These are phyloP conservation scores for Pseudogymnoascus sp. DNA, from an alignment of 2,329 filamentous ascomycete genomes.

Conservation along the genomic window DNA sequence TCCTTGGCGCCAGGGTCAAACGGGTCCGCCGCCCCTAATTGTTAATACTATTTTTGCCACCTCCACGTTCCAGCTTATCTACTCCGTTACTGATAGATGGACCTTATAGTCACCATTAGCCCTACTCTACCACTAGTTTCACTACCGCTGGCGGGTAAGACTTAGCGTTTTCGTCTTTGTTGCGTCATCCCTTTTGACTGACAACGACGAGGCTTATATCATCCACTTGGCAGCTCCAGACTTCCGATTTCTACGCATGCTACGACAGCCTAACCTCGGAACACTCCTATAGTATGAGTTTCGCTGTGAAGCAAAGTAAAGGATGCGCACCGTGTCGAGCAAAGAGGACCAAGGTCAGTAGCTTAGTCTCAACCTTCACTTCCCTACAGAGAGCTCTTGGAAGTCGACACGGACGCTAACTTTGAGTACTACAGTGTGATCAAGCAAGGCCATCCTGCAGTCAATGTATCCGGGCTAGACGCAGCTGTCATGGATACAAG, in stretches of 20 bases:
- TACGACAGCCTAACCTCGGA: not conserved
- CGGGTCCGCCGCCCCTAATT: not conserved
- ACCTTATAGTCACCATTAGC: not conserved
- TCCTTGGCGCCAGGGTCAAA: not conserved
- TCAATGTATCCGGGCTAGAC: not conserved
- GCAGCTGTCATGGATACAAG: slow-evolving; percentile 13
- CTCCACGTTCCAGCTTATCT: not conserved
- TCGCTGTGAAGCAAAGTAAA: slow-evolving; percentile 40
- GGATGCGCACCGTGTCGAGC: slow-evolving; percentile 38
- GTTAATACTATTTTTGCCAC: not conserved
- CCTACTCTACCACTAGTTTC: no score
- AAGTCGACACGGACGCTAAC: not conserved
- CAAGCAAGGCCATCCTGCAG: not conserved
- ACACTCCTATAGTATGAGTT: slow-evolving; percentile 31
- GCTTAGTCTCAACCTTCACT: not conserved
- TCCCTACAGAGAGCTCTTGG: not conserved
- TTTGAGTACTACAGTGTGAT: not conserved
- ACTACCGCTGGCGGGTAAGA: no score
- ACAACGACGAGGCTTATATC: not conserved
- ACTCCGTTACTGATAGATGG: not conserved
- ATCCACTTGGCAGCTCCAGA: not conserved
- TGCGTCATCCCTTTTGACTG: not conserved
- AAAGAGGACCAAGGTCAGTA: slow-evolving; percentile 35
- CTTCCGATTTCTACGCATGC: not conserved
- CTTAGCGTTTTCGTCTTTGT: not conserved